Evolutionary conservation across 805 yeast species (phyloP).

Genomic region (Candida chauliodis): DNA sequence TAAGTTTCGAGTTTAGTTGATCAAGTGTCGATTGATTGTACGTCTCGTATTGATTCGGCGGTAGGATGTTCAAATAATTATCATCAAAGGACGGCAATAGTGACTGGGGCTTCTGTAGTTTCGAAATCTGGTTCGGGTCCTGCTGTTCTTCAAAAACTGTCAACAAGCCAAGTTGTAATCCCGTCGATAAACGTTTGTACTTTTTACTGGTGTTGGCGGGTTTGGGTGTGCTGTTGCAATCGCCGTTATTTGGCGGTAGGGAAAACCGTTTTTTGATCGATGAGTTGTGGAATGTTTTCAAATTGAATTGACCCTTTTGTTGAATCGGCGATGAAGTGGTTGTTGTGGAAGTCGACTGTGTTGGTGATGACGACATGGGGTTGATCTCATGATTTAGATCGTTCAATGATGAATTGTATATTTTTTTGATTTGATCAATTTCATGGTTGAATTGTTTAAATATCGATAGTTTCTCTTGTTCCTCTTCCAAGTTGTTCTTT

Average conservation of each 20-base stretch:
- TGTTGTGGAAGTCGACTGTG: slow-evolving; percentile 1
- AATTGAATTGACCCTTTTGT: slow-evolving; percentile 18
- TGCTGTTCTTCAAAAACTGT: slow-evolving; percentile 34
- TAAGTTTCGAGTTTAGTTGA: slow-evolving; percentile 21
- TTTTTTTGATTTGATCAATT: slow-evolving; percentile 22
- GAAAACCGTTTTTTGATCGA: slow-evolving; percentile 25
- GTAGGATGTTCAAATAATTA: slow-evolving; percentile 21
- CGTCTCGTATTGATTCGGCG: slow-evolving; percentile 20
- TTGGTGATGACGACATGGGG: background rate
- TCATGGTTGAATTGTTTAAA: slow-evolving; percentile 35
- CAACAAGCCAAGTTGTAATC: slow-evolving; percentile 34
- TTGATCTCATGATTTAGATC: slow-evolving; percentile 18
- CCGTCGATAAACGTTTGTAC: slow-evolving; percentile 31
- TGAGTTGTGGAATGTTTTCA: slow-evolving; percentile 31
- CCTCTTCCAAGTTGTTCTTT: slow-evolving; percentile 26
- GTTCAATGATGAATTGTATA: slow-evolving; percentile 26
- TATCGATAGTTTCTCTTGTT: slow-evolving; percentile 33
- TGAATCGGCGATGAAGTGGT: slow-evolving; percentile 9
- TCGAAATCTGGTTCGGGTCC: background rate
- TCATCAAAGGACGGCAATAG: slow-evolving; percentile 18
- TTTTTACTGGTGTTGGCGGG: slow-evolving; percentile 10
- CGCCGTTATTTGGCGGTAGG: slow-evolving; percentile 11
- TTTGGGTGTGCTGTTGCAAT: background rate
- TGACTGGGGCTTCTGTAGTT: slow-evolving; percentile 4
- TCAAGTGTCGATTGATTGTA: slow-evolving; percentile 37